A percentile compares a stretch with the other conserved stretches of the same genome.
Evolutionary conservation across 768 basidiomycete genomes (phyloP).

Genomic region (Coprinopsis sp.): DNA sequence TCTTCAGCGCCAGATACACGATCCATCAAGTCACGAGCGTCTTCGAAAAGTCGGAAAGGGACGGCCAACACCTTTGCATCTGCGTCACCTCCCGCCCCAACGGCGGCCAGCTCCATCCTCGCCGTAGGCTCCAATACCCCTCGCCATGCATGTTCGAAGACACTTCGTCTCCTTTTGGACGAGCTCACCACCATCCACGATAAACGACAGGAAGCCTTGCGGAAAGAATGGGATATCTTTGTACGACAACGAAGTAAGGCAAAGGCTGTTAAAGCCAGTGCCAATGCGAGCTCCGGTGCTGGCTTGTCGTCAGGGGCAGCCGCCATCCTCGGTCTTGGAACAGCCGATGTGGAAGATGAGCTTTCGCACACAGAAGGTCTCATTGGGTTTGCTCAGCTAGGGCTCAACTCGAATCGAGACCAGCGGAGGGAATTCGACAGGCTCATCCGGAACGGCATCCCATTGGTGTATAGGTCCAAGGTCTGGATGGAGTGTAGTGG

Average conservation of each 20-base stretch:
- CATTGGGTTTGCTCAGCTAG: constrained; percentile 89
- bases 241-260: constrained; percentile 62
- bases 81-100: constrained; percentile 15
- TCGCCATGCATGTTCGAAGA: constrained; percentile 69
- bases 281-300: constrained; percentile 16
- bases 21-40: constrained; percentile 43
- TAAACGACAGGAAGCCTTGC: constrained; percentile 58
- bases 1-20: constrained; percentile 15
- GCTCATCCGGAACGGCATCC: constrained; percentile 82
- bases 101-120: constrained; percentile 50
- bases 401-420: constrained; percentile 67
- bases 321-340: constrained; percentile 66
- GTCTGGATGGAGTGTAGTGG: constrained; percentile 94
- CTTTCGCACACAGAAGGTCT: constrained; percentile 82
- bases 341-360: constrained; percentile 67
- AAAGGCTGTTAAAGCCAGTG: constrained; percentile 29
- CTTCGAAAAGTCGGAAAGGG: constrained; percentile 45
- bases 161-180: constrained; percentile 66
- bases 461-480: constrained; percentile 80
- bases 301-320: constrained; percentile 43
- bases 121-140: constrained; percentile 59
- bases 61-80: constrained; percentile 33
- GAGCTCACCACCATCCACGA: constrained; percentile 83
- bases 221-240: constrained; percentile 87
- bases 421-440: constrained; percentile 77